A percentile compares a stretch with the other conserved stretches of the same genome.
Evolutionary conservation across 257 asterid species (phyloP).

Genomic region (Paraleonurus japonicus): DNA sequence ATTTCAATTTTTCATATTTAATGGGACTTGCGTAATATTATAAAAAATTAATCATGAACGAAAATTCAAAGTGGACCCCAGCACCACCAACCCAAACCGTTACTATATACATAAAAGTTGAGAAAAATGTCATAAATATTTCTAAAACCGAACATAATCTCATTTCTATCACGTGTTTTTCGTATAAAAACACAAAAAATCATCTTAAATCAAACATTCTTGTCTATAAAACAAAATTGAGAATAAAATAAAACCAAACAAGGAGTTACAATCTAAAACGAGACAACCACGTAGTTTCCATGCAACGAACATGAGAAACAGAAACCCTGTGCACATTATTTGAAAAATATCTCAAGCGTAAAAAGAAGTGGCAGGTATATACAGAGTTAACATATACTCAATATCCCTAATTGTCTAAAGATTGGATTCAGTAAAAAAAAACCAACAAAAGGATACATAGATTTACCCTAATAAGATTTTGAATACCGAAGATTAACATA

Average conservation of each 20-base stretch:
- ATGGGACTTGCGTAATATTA: not conserved
- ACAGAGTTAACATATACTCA: not conserved
- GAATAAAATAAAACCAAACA: not conserved
- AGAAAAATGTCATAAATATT: not conserved
- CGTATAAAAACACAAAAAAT: not conserved
- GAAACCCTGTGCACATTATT: not conserved
- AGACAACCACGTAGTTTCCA: not conserved
- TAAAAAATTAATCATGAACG: not conserved
- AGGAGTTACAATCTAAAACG: not conserved
- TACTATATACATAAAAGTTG: not conserved
- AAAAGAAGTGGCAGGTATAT: not conserved
- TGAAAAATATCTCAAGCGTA: not conserved
- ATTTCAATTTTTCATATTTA: not conserved
- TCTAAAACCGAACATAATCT: not conserved
- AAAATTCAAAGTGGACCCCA: not conserved
- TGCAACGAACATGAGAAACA: not conserved
- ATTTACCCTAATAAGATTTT: not conserved
- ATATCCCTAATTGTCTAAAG: not conserved
- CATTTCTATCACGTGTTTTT: not conserved
- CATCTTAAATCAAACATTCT: not conserved
- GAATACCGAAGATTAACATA: conserved; percentile 1
- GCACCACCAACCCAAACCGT: not conserved
- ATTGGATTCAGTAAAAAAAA: not conserved
- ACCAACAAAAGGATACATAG: not conserved
- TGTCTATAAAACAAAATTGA: not conserved